Percentiles rank a stretch among this genome's conserved stretches.
Conservation (phyloP, 495 filamentous ascomycete genomes). For the Parathielavia hyrcaniae region DNA sequence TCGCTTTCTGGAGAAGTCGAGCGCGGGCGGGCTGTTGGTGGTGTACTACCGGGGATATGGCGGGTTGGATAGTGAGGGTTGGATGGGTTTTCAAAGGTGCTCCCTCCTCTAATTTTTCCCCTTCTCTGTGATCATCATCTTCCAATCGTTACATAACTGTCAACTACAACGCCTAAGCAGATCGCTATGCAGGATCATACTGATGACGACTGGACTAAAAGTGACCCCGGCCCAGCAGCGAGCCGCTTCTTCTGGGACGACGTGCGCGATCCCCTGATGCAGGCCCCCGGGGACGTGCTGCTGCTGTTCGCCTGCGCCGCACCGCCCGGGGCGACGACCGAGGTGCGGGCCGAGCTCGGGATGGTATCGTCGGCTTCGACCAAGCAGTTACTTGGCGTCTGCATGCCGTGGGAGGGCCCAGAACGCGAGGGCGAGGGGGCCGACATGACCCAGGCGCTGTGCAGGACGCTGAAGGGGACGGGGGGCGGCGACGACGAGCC, state of each 20-base stretch:
- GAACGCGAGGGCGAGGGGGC: background rate
- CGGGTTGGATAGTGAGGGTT: slow-evolving; percentile 15
- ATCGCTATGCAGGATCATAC: background rate
- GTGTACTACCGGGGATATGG: slow-evolving; percentile 28
- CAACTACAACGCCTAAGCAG: background rate
- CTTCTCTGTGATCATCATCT: background rate
- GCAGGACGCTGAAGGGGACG: slow-evolving; percentile 17
- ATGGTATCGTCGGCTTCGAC: slow-evolving; percentile 15
- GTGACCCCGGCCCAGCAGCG: background rate
- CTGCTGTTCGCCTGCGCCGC: slow-evolving; percentile 27
- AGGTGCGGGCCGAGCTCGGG: slow-evolving; percentile 20
- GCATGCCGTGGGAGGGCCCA: slow-evolving; percentile 6
- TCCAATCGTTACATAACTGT: background rate
- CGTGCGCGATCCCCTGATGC: slow-evolving; percentile 28
- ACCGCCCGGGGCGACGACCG: background rate
- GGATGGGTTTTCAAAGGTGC: slow-evolving; percentile 27
- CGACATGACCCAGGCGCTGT: slow-evolving; percentile 21
- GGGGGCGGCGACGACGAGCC: background rate
- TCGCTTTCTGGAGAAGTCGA: slow-evolving; percentile 18
- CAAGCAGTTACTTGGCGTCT: slow-evolving; percentile 28
- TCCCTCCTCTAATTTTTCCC: background rate
- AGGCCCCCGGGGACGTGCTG: slow-evolving; percentile 20
- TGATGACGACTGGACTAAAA: background rate
- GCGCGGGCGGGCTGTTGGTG: slow-evolving; percentile 14
- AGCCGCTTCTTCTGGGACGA: slow-evolving; percentile 29